phyloP scores from a whole-genome alignment of 768 basidiomycete genomes.

The Boletellus ananiceps region DNA sequence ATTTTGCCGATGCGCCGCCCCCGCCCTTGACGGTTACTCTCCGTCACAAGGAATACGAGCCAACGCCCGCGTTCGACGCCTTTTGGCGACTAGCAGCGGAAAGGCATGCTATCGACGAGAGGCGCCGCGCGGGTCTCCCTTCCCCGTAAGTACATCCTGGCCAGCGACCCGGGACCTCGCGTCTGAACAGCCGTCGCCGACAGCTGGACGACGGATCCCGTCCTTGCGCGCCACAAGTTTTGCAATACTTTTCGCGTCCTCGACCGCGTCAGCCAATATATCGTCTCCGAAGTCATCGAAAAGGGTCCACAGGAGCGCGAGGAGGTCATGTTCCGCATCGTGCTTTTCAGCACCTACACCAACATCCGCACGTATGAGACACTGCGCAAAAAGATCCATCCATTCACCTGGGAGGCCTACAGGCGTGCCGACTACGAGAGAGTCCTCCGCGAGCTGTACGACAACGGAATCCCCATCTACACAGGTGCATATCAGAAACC shows the following conservation, averaged over 20 bases:
- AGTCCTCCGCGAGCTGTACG: constrained; percentile 44
- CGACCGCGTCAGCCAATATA: constrained; percentile 66
- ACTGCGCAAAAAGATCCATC: constrained; percentile 47
- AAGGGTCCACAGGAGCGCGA: constrained; percentile 54
- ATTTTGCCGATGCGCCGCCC: constrained; percentile 6
- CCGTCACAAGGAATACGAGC: constrained; percentile 35
- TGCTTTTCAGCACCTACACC: constrained; percentile 70
- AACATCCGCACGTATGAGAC: constrained; percentile 69
- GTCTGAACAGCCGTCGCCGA: constrained; percentile 11
- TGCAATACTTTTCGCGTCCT: constrained; percentile 74
- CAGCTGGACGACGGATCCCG: constrained; percentile 67
- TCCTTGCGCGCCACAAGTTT: constrained; percentile 53
- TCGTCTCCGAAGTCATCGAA: constrained; percentile 65
- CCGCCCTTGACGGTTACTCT: constrained; percentile 33
- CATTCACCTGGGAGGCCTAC: constrained; percentile 59
- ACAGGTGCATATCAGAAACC: constrained; percentile 71
- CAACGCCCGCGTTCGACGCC: constrained; percentile 55
- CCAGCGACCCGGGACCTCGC: not conserved
- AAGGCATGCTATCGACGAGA: constrained; percentile 53
- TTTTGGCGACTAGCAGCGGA: constrained; percentile 59
- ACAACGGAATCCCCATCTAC: constrained; percentile 48
- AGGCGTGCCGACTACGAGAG: constrained; percentile 46
- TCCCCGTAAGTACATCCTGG: constrained; percentile 45
- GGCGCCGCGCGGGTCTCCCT: constrained; percentile 44
- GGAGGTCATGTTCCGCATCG: constrained; percentile 68